A percentile compares a stretch with the other conserved stretches of the same genome.
These are phyloP conservation scores for Cyamopsis tetragonoloba DNA, from an alignment of 306 rosid genomes.

Conservation along the genomic window DNA sequence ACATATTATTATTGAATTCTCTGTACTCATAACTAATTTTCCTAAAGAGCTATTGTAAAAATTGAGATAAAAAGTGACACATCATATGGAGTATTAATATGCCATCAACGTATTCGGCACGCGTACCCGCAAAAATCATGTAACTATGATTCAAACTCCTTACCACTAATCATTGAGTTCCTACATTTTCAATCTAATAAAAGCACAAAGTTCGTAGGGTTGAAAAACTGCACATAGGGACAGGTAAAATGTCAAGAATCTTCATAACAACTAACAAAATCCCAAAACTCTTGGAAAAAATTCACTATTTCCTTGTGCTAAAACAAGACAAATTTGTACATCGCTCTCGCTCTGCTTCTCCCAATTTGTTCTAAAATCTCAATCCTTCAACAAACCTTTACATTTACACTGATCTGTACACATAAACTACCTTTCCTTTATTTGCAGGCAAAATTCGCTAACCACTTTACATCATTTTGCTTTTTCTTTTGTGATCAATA, in stretches of 20 bases:
- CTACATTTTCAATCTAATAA: neutral
- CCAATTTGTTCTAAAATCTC: conserved; percentile 29
- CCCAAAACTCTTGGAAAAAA: neutral
- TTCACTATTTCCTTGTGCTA: conserved; percentile 14
- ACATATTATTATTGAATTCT: no score
- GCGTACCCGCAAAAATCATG: no score
- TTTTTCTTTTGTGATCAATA: no score
- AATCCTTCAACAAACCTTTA: conserved; percentile 23
- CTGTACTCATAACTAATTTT: no score
- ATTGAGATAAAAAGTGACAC: no score
- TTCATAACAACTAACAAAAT: neutral
- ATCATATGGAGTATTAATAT: no score
- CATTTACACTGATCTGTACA: conserved; percentile 25
- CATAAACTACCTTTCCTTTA: conserved; percentile 22
- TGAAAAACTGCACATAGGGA: neutral
- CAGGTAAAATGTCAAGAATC: neutral
- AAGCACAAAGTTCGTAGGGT: neutral
- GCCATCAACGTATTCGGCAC: no score
- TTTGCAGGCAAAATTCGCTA: neutral
- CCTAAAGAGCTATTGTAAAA: no score
- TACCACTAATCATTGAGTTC: no score
- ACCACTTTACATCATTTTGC: conserved; percentile 47
- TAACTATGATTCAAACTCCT: no score
- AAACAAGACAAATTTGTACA: conserved; percentile 30
- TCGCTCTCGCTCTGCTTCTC: neutral